Percentiles rank a stretch among this genome's conserved stretches.
Evolutionary conservation across 495 filamentous ascomycete species (phyloP).

Genomic region (Neurospora hispaniola): DNA sequence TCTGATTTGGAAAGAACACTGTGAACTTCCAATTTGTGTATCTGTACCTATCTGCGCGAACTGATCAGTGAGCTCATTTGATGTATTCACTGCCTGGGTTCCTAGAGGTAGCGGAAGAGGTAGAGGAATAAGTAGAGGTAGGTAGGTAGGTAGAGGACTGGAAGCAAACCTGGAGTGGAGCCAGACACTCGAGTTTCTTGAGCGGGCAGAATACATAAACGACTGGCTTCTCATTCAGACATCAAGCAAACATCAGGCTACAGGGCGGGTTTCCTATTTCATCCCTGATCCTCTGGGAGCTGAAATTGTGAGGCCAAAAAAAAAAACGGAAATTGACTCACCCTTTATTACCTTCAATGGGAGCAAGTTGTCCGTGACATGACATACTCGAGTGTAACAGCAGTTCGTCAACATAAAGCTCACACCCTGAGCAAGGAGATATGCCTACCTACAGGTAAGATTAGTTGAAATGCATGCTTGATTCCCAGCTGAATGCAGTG

Average conservation of each 20-base stretch:
- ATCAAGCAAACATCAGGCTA: too few species aligned
- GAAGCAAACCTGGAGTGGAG: too few species aligned
- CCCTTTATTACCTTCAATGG: too few species aligned
- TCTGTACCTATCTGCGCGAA: neutral
- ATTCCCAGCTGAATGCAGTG: neutral
- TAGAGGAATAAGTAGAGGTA: neutral
- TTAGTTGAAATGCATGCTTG: neutral
- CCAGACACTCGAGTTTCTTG: too few species aligned
- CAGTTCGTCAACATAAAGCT: neutral
- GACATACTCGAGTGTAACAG: neutral
- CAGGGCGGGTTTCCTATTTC: neutral
- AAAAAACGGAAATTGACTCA: neutral
- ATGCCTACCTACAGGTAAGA: neutral
- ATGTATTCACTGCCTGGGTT: neutral
- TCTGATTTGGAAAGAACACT: neutral
- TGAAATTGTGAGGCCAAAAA: neutral
- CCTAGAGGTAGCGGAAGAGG: too few species aligned
- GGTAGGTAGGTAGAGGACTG: neutral
- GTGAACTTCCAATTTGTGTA: neutral
- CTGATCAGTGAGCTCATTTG: neutral
- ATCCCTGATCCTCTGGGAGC: neutral
- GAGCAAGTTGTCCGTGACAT: too few species aligned
- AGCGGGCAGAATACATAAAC: too few species aligned
- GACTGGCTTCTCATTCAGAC: too few species aligned
- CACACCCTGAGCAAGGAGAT: neutral